phyloP scores from a whole-genome alignment of 106 monocot species.

The Acorus gramineus region DNA sequence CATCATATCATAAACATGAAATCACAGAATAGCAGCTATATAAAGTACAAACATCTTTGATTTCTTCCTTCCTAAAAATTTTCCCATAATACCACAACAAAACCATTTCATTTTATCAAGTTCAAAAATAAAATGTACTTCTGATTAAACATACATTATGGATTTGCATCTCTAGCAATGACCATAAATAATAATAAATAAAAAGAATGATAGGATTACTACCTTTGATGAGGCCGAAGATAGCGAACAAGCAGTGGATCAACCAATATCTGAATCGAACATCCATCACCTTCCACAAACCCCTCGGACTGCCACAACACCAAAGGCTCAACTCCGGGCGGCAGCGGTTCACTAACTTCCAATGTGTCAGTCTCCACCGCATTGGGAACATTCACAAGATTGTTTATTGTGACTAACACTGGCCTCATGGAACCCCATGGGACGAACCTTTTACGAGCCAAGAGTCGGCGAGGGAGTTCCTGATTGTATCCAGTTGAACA shows the following conservation, averaged over 20 bases:
- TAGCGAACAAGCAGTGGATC: slow-evolving; percentile 72
- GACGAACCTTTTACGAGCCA: slow-evolving; percentile 80
- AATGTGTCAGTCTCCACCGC: slow-evolving; percentile 21
- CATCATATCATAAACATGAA: too few species aligned
- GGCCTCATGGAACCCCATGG: slow-evolving; percentile 78
- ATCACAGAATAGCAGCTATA: too few species aligned
- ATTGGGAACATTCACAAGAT: slow-evolving; percentile 22
- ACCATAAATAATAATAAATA: too few species aligned
- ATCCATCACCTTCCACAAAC: slow-evolving; percentile 15
- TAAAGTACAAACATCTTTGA: too few species aligned
- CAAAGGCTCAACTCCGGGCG: slow-evolving; percentile 78
- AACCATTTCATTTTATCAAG: too few species aligned
- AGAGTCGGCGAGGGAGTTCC: slow-evolving; percentile 75
- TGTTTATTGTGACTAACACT: slow-evolving; percentile 38
- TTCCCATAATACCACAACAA: too few species aligned
- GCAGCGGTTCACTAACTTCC: slow-evolving; percentile 41
- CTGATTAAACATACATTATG: not conserved
- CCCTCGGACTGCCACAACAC: slow-evolving; percentile 70
- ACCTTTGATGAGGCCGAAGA: slow-evolving; percentile 99
- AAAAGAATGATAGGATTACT: not conserved
- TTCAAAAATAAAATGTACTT: not conserved
- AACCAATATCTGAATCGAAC: slow-evolving; percentile 40
- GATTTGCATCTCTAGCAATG: too few species aligned
- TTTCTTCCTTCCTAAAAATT: too few species aligned
- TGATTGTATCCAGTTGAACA: slow-evolving; percentile 51